Percentiles rank a stretch among this genome's conserved stretches.
phyloP scores from a whole-genome alignment of 208 protist species.

The Crithidia acanthocephali region DNA sequence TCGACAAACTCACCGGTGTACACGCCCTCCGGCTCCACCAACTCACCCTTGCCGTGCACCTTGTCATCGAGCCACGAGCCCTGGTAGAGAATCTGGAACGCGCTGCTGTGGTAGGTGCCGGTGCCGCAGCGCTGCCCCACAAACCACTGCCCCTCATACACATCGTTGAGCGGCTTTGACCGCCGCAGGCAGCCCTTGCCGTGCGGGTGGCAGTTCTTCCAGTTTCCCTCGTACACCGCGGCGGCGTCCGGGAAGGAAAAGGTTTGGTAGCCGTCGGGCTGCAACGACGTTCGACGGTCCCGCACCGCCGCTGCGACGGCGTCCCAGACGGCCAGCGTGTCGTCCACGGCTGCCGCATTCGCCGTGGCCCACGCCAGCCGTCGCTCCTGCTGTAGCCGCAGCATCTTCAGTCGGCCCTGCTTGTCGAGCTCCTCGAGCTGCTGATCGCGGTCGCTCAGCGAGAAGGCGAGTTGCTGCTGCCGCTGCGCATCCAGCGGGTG shows the following conservation, averaged over 20 bases:
- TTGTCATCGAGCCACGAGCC: conserved; percentile 86
- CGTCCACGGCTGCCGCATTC: conserved; percentile 43
- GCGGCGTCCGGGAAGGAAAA: conserved; percentile 84
- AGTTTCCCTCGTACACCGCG: conserved; percentile 86
- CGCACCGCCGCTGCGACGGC: conserved; percentile 54
- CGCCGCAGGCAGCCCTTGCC: conserved; percentile 77
- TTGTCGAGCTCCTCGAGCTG: conserved; percentile 49
- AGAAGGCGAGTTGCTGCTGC: conserved; percentile 32
- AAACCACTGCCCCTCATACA: conserved; percentile 93
- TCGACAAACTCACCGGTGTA: conserved; percentile 85
- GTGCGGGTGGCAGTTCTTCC: conserved; percentile 87
- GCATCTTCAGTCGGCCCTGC: conserved; percentile 40
- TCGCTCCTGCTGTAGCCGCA: conserved; percentile 56
- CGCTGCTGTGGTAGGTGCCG: conserved; percentile 61
- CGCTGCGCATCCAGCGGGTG: conserved; percentile 60
- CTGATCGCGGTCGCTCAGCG: conserved; percentile 36
- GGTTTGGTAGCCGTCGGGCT: conserved; percentile 78
- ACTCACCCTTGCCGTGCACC: conserved; percentile 80
- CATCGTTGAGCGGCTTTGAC: conserved; percentile 46
- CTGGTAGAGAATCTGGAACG: conserved; percentile 74
- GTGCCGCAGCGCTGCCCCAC: conserved; percentile 73
- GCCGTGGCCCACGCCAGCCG: conserved; percentile 48
- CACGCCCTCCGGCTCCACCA: conserved; percentile 81
- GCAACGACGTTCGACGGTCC: conserved; percentile 61
- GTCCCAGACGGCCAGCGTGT: conserved; percentile 55